Evolutionary conservation across 75 land plant genomes (phyloP), one percentile per base, ranked within the genome.

Genomic region (Picea sitchensis): DNA sequence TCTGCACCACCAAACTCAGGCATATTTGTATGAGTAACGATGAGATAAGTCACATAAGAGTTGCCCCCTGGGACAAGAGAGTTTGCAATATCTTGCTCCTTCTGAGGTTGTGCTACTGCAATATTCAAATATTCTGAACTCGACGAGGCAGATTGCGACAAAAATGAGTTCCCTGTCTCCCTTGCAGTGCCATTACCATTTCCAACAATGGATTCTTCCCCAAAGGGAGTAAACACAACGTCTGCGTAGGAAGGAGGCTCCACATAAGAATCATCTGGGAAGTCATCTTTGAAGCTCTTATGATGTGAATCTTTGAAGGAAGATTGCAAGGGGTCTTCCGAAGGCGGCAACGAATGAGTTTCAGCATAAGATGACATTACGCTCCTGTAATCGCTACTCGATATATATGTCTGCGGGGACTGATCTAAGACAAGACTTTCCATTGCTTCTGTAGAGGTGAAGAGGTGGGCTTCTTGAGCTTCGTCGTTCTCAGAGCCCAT

Each of bases 181-280:
- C 79, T 80, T 12, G 36, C 20, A 15, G 54, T 77, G 17, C 73
- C 71, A 30, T 78, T 80, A 15, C 79, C 73, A n/a, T 38, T 64
- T 61, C 59, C 32, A 21, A 63, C 61, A 63, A 41, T 44, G 62
- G 76, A 59, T 5, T 79, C 84, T 36, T 84, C 93, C 75, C 72
- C 69, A 77, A 88, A 93, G 17, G 98, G 92, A 26, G 80, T 82
- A 82, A 90, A 94, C 14, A 96, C 78, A 32, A 83, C 96, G 77
- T 96, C 98, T 21, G 98, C 96, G 75, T 96, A 96, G 8, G 96
- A 91, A 1, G 98, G 98, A 4, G 98, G 98, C 36, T 96, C 98
- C 41, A 96, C 81, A 64, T 89, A 78, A 2, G 87, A 80, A 38
- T 87, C 84, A 32, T 83, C 77, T 4, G 3, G 31, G 61, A 76